Base-by-base conservation (phyloP, 805 yeast genomes). In the Clavispora santaluciae region DNA sequence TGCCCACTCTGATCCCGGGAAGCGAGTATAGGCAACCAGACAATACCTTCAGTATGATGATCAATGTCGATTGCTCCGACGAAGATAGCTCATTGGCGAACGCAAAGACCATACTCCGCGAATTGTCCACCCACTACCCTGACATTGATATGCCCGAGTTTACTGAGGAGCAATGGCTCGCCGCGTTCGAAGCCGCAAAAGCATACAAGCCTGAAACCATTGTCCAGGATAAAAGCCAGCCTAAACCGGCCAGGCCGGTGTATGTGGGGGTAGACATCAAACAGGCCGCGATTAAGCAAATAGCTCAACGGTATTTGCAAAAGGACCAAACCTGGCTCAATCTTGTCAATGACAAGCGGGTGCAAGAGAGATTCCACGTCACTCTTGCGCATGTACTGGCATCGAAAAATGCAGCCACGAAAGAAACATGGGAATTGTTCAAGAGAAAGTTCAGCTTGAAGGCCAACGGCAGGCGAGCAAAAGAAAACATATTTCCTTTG, bases 321-420 rank as follows among this genome's bases (percentile, higher is more conserved):
- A 3, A 17, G 1, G 41, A 42, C 21, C 15, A 22, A 6, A 43
- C 54, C 17, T 65, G 63, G 63, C 35, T 41, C 24, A 26, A 24
- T 3, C 42, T 77, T 10, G 48, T 63, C 24, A 39, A 54, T 1
- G 40, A 36, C 0, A 54, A 59, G 1, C 60, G 79, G 24, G 57
- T 82, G 1, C 86, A 79, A 47, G 38, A 55, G 0, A 68, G 68
- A 22, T 81, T 85, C 49, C 95, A 86, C 54, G 74, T 86, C 3
- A 87, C 95, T 0, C 54, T 85, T 33, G 68, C 76, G 4, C 95
- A 85, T 54, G 26, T 49, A 5, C 16, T 12, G 16, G 31, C 31
- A 3, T 12, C 20, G 11, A 15, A 15, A 12, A 16, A 28, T 8
- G n/a, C 41, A 8, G 41, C 45, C 23, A 34, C 41, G 45, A 33